phyloP scores from a whole-genome alignment of 2,329 filamentous ascomycete genomes.

The Xylariaceae sp. region DNA sequence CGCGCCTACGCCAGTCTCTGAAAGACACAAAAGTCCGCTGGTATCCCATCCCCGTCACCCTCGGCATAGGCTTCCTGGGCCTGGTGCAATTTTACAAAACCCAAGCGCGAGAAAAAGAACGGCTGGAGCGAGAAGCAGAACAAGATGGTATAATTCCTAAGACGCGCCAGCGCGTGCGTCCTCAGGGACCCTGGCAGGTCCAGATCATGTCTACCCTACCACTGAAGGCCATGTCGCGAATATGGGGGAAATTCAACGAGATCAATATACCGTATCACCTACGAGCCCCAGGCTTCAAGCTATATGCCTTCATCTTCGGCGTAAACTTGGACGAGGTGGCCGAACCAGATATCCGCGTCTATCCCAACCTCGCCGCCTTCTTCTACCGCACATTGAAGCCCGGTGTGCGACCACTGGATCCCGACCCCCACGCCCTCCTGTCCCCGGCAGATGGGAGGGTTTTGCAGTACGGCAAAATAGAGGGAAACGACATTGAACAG shows the following conservation, averaged over 20 bases:
- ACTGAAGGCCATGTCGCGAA: conserved; percentile 81
- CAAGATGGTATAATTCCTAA: conserved; percentile 44
- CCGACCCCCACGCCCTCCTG: conserved; percentile 74
- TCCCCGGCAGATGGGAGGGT: conserved; percentile 89
- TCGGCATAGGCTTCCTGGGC: conserved; percentile 82
- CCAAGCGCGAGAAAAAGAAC: conserved; percentile 53
- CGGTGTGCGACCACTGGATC: conserved; percentile 79
- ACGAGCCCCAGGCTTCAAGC: conserved; percentile 83
- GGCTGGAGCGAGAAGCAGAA: conserved; percentile 44
- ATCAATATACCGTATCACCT: conserved; percentile 83
- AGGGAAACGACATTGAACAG: conserved; percentile 93
- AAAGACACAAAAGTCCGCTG: conserved; percentile 66
- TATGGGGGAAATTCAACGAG: conserved; percentile 93
- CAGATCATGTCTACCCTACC: conserved; percentile 92
- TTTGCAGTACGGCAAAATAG: conserved; percentile 87
- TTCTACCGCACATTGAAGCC: conserved; percentile 96
- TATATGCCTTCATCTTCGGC: conserved; percentile 90
- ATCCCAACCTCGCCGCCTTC: conserved; percentile 91
- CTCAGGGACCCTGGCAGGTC: conserved; percentile 88
- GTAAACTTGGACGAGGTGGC: conserved; percentile 84
- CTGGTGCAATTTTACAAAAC: conserved; percentile 81
- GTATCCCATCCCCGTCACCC: conserved; percentile 84
- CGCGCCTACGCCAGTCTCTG: conserved; percentile 49
- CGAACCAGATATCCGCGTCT: conserved; percentile 83
- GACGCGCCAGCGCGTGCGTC: conserved; percentile 63